These are phyloP conservation scores for Epichloe glyceriae DNA, from an alignment of 2,329 filamentous ascomycete species.

Conservation along the genomic window DNA sequence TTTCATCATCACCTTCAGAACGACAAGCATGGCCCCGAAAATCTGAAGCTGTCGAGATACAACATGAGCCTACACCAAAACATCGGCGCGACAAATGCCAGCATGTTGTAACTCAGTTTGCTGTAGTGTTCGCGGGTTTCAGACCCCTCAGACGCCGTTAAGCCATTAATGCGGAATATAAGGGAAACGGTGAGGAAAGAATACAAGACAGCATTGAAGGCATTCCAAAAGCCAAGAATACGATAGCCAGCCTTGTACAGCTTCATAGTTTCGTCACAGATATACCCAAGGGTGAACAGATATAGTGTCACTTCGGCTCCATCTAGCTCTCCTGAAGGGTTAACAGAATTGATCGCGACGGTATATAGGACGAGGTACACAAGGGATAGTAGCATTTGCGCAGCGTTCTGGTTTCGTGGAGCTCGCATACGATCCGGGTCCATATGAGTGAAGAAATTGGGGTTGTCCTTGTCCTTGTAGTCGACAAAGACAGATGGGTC, in stretches of 20 bases:
- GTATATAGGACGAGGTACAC: constrained; percentile 80
- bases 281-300: constrained; percentile 79
- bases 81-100: constrained; percentile 88
- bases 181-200: constrained; percentile 66
- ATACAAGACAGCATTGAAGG: constrained; percentile 81
- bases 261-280: constrained; percentile 78
- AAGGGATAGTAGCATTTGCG: constrained; percentile 74
- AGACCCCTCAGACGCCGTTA: constrained; percentile 43
- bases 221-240: constrained; percentile 94
- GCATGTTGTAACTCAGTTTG: constrained; percentile 78
- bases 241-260: constrained; percentile 87
- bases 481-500: constrained; percentile 83
- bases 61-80: constrained; percentile 90
- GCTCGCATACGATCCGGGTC: constrained; percentile 91
- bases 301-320: constrained; percentile 75
- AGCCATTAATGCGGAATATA: constrained; percentile 63
- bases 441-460: constrained; percentile 66
- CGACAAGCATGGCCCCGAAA: constrained; percentile 98
- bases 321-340: constrained; percentile 72
- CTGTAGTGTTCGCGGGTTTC: constrained; percentile 50
- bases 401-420: constrained; percentile 81
- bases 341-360: constrained; percentile 85
- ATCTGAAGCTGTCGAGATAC: constrained; percentile 85
- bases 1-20: constrained; percentile 90
- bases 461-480: constrained; percentile 71